Percentiles rank a stretch among this genome's conserved stretches.
These are phyloP conservation scores for Fragaria ananassa DNA, from an alignment of 306 rosid genomes.

Conservation along the genomic window DNA sequence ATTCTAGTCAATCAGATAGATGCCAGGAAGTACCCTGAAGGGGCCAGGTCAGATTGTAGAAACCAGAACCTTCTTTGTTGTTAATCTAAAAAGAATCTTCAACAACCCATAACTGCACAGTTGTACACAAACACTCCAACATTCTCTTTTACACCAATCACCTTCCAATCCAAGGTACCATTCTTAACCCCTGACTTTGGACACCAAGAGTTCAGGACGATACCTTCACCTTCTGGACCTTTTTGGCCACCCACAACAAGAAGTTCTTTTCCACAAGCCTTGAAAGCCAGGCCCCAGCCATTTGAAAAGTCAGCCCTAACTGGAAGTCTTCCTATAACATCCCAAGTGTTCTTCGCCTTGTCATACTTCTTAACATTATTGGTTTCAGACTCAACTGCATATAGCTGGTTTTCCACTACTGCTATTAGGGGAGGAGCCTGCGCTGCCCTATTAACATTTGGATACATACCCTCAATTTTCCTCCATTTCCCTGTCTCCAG, in stretches of 20 bases:
- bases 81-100: slow-evolving; percentile 56
- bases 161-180: slow-evolving; percentile 80
- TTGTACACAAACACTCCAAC: slow-evolving; percentile 90
- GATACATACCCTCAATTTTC: slow-evolving; percentile 80
- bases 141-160: slow-evolving; percentile 73
- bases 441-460: slow-evolving; percentile 64
- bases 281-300: slow-evolving; percentile 97
- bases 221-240: slow-evolving; percentile 84
- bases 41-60: slow-evolving; percentile 55
- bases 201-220: slow-evolving; percentile 75
- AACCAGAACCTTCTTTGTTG: slow-evolving; percentile 47
- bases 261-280: slow-evolving; percentile 84
- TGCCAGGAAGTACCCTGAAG: slow-evolving; percentile 46
- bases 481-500: slow-evolving; percentile 68
- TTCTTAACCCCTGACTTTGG: slow-evolving; percentile 67
- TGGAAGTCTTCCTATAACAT: slow-evolving; percentile 82
- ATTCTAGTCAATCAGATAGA: slow-evolving; percentile 43
- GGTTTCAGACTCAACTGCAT: slow-evolving; percentile 71
- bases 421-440: slow-evolving; percentile 99
- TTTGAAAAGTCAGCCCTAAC: slow-evolving; percentile 80
- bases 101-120: slow-evolving; percentile 96
- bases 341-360: slow-evolving; percentile 71
- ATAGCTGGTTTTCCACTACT: slow-evolving; percentile 79
- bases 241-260: slow-evolving; percentile 92
- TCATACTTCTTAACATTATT: slow-evolving; percentile 89